A percentile compares a stretch with the other conserved stretches of the same genome.
Evolutionary conservation across 225 moss, liverwort and hornwort species (phyloP).

Genomic region (Pseudisothecium myosuroides): DNA sequence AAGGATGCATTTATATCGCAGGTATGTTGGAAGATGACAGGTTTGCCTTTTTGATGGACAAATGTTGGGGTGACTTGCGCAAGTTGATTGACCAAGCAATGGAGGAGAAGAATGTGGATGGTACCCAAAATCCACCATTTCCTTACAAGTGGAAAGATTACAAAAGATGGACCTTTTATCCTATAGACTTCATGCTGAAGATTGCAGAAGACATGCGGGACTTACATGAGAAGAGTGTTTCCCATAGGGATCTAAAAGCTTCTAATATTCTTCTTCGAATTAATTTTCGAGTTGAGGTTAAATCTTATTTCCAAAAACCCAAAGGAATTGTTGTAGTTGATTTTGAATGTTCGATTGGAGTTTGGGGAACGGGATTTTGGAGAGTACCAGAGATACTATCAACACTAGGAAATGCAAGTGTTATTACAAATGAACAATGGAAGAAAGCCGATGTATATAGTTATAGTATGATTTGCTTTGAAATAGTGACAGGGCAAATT

Average conservation of each 20-base stretch:
- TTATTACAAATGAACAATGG: no score
- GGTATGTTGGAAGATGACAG: neutral
- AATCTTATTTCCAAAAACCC: no score
- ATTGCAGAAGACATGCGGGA: accelerated
- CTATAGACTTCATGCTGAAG: neutral
- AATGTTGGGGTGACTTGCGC: neutral
- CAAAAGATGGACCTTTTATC: neutral
- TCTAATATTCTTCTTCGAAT: no score
- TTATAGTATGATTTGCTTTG: no score
- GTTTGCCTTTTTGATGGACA: neutral
- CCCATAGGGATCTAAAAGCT: neutral
- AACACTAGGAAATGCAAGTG: no score
- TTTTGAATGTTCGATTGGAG: no score
- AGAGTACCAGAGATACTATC: no score
- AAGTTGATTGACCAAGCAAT: neutral
- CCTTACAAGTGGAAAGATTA: neutral
- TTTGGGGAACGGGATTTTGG: no score
- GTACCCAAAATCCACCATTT: neutral
- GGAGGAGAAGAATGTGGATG: neutral
- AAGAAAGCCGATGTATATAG: no score
- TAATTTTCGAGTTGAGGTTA: no score
- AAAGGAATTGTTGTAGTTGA: no score
- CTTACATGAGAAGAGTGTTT: neutral
- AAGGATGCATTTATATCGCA: accelerated
- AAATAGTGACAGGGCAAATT: no score